Evolutionary conservation across 2,329 filamentous ascomycete genomes (phyloP), one percentile per base, ranked within the genome.

Genomic region (Colletotrichum endophyticum): DNA sequence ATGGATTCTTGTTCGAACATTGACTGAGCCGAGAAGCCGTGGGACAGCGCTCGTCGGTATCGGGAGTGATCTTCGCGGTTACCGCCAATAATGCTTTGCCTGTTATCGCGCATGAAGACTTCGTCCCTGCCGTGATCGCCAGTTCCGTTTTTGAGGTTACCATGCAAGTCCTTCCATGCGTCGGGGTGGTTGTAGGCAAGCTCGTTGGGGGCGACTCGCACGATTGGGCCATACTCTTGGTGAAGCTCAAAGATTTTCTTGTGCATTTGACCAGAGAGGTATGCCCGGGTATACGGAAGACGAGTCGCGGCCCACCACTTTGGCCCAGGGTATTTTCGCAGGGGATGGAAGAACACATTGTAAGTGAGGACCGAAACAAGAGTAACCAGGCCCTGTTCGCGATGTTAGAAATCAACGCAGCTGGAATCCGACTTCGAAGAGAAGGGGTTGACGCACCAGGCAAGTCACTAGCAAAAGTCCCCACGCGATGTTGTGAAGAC

Each of bases 141-240:
- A 15, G 62, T 69, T 5, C 44, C 32, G 6, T 71, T 63, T 56
- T 73, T 73, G 2, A 71, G 30, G 62, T 82, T 79, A 9, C 83
- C 83, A 72, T 86, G 86, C 39, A 88, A 85, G 36, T 88, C 86
- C 77, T 85, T 83, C 83, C 85, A 87, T 7, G 79, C 79, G 4
- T 82, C 72, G 8, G 81, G 79, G 22, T 82, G 79, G 53, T 81
- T 84, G 79, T 87, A 90, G 2, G 87, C 85, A 3, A 90, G 83
- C 77, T 89, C 87, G 71, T 88, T 82, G 1, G 89, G 88, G 9
- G 84, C 84, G 34, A 89, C 80, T 13, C 89, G 86, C 6, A 90
- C 87, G 2, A 90, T 83, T 2, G 84, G 82, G 7, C 88, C 88
- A 73, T 88, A 87, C 39, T 81, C 75, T 11, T 81, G 78, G 77